Evolutionary conservation across 768 basidiomycete species (phyloP).

Genomic region (Paxillus ammoniavirescens): DNA sequence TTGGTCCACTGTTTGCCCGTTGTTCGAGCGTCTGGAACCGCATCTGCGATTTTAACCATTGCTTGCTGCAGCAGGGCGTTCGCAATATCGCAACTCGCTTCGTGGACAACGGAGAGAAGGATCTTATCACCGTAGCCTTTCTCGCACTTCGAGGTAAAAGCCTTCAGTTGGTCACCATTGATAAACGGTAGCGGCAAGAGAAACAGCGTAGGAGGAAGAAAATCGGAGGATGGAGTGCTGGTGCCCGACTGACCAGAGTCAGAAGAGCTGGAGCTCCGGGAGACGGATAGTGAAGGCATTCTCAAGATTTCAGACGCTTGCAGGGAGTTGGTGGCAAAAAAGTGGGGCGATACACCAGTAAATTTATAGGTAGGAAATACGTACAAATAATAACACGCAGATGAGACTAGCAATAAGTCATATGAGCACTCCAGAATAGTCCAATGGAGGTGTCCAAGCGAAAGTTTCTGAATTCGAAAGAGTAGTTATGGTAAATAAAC

Average conservation of each 20-base stretch:
- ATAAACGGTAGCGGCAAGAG: slow-evolving; percentile 23
- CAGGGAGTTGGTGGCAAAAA: background rate
- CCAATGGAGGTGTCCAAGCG: background rate
- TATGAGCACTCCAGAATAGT: background rate
- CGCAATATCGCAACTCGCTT: slow-evolving; percentile 2
- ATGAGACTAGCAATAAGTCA: background rate
- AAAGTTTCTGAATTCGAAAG: background rate
- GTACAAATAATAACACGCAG: slow-evolving; percentile 7
- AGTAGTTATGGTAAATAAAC: background rate
- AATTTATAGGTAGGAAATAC: slow-evolving; percentile 23
- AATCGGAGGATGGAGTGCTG: slow-evolving; percentile 28
- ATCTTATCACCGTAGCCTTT: slow-evolving; percentile 29
- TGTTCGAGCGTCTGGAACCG: slow-evolving; percentile 8
- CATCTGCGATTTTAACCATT: slow-evolving; percentile 9
- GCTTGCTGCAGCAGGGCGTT: slow-evolving; percentile 6
- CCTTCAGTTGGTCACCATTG: slow-evolving; percentile 6
- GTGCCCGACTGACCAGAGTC: slow-evolving; percentile 14
- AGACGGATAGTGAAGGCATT: slow-evolving; percentile 20
- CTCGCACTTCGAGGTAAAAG: slow-evolving; percentile 20
- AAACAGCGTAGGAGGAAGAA: slow-evolving; percentile 14
- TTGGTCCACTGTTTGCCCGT: slow-evolving; percentile 16
- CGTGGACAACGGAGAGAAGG: slow-evolving; percentile 21
- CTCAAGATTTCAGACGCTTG: background rate
- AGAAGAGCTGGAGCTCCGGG: slow-evolving; percentile 13
- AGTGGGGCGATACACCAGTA: slow-evolving; percentile 2